A percentile compares a stretch with the other conserved stretches of the same genome.
These are phyloP conservation scores for Picea abies DNA, from an alignment of 83 land plant species.

Conservation along the genomic window DNA sequence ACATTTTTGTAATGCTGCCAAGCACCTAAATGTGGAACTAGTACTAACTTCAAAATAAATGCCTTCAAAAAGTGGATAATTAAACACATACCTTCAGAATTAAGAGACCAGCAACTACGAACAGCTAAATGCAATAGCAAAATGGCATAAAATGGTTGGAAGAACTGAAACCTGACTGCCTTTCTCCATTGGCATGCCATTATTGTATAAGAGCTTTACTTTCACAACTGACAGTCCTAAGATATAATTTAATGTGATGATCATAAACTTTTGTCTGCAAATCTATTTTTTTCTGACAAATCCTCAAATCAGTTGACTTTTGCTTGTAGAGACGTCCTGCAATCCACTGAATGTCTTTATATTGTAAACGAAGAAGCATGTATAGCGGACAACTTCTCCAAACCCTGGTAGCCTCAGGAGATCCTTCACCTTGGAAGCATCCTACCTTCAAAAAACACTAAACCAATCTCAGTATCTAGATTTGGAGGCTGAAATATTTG, in stretches of 20 bases:
- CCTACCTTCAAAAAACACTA: neutral
- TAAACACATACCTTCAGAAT: constrained; percentile 43
- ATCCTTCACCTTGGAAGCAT: neutral
- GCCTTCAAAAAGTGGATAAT: neutral
- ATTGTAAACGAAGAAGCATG: neutral
- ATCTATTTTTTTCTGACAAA: neutral
- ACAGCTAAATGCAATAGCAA: constrained; percentile 22
- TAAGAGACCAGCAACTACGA: constrained; percentile 38
- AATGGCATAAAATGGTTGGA: neutral
- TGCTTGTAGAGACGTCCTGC: neutral
- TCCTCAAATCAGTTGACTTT: constrained; percentile 6
- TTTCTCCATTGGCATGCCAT: constrained; percentile 47
- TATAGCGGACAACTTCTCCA: neutral
- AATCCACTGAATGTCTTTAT: neutral
- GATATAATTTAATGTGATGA: neutral
- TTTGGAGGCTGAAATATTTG: neutral
- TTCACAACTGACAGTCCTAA: neutral
- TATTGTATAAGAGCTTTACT: constrained; percentile 9
- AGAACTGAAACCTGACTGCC: constrained; percentile 24
- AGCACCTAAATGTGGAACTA: neutral
- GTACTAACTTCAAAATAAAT: neutral
- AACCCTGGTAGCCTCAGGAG: neutral
- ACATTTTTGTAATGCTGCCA: neutral
- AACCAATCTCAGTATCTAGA: neutral
- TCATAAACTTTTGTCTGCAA: neutral